Percentiles rank a stretch among this genome's conserved stretches.
Evolutionary conservation across 495 filamentous ascomycete species (phyloP).

Genomic region (Xylaria nigripes): DNA sequence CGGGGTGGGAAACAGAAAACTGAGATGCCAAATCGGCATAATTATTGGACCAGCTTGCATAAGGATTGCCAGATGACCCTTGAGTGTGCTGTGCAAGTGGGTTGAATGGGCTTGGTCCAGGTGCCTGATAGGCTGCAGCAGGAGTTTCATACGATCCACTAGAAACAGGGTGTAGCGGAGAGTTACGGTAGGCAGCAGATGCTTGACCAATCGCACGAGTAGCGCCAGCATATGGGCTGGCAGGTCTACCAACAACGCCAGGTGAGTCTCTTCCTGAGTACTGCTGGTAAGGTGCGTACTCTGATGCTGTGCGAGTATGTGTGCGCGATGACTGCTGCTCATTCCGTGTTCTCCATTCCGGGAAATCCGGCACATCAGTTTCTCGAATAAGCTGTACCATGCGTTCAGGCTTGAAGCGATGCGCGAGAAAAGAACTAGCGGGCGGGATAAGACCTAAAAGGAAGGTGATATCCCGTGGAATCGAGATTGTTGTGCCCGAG

Average conservation of each 20-base stretch:
- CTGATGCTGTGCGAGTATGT: constrained; percentile 28
- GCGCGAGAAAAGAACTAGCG: constrained; percentile 58
- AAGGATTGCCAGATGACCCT: constrained; percentile 11
- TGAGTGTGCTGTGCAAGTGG: constrained; percentile 16
- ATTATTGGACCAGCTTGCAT: constrained; percentile 16
- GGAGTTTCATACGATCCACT: constrained; percentile 40
- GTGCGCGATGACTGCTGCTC: constrained; percentile 19
- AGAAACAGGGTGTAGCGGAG: constrained; percentile 36
- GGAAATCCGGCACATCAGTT: constrained; percentile 53
- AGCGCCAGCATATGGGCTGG: constrained; percentile 31
- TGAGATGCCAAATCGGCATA: constrained; percentile 13
- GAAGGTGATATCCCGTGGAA: constrained; percentile 76
- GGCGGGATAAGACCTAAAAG: constrained; percentile 75
- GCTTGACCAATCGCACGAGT: constrained; percentile 22
- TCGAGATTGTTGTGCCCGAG: constrained; percentile 30
- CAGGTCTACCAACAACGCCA: constrained; percentile 27
- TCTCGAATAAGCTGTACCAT: constrained; percentile 66
- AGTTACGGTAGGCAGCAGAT: constrained; percentile 33
- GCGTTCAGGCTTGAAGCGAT: constrained; percentile 57
- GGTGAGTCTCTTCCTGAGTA: constrained; percentile 34
- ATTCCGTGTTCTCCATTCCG: constrained; percentile 33
- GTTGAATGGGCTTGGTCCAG: constrained; percentile 17
- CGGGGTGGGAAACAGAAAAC: constrained; percentile 2
- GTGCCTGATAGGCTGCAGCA: constrained; percentile 26
- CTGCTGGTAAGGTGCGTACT: constrained; percentile 24